A percentile compares a stretch with the other conserved stretches of the same genome.
phyloP scores from a whole-genome alignment of 306 rosid genomes.

The Inga leiocalycina region DNA sequence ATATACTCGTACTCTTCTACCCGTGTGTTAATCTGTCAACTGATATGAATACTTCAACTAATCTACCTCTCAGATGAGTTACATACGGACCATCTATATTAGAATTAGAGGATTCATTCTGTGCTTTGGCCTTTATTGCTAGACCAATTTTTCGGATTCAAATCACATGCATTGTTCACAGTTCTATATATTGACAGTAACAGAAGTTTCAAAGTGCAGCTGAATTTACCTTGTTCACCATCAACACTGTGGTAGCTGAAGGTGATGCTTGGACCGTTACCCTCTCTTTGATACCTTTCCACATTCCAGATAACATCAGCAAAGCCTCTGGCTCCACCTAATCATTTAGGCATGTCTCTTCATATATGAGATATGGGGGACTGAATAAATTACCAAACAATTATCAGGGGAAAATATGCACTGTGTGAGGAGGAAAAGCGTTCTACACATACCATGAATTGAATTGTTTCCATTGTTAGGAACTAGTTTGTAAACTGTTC shows the following conservation, averaged over 20 bases:
- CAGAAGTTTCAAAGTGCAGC: not conserved
- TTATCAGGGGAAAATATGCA: not conserved
- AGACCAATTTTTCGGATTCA: not conserved
- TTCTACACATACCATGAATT: conserved; percentile 77
- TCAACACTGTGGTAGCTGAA: conserved; percentile 70
- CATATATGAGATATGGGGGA: not conserved
- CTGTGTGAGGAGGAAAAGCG: not conserved
- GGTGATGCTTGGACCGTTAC: conserved; percentile 58
- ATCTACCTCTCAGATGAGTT: too few relatives aligned
- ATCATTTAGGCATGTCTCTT: not conserved
- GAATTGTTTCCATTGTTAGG: conserved; percentile 75
- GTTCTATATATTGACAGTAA: not conserved
- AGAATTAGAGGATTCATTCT: too few relatives aligned
- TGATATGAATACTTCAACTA: too few relatives aligned
- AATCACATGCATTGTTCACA: not conserved
- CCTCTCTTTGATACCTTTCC: conserved; percentile 46
- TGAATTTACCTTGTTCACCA: conserved; percentile 75
- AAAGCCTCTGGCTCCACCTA: conserved; percentile 81
- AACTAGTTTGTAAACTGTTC: conserved; percentile 64
- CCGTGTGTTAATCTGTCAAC: not conserved
- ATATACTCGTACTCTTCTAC: not conserved
- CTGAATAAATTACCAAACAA: conserved; percentile 13
- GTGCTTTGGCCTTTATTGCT: too few relatives aligned
- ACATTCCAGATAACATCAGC: conserved; percentile 84
- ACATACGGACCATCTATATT: too few relatives aligned